Conservation (phyloP, 305 asterid genomes). For the Fraxinus floribunda region DNA sequence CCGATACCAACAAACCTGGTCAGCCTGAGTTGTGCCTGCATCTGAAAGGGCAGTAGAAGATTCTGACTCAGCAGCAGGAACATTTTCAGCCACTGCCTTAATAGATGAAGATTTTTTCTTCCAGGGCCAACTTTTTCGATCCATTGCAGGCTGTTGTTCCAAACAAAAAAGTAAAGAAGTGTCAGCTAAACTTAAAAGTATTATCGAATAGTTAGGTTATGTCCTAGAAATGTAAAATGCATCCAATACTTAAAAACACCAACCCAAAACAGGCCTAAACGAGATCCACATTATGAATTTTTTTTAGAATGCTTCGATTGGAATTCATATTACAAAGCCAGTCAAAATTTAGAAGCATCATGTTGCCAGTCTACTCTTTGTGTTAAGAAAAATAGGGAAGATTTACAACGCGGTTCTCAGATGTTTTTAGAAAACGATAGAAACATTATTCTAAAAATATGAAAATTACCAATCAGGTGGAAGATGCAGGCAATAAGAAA, state of each 20-base stretch:
- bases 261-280: constrained; percentile 9
- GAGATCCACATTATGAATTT: constrained; percentile 5
- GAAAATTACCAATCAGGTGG: not conserved
- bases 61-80: constrained; percentile 34
- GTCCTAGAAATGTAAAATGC: not conserved
- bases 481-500: not conserved
- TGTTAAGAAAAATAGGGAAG: not conserved
- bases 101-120: constrained; percentile 84
- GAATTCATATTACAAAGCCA: not conserved
- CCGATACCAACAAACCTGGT: constrained; percentile 50
- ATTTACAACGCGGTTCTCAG: not conserved
- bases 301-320: not conserved
- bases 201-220: not conserved
- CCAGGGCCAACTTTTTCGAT: constrained; percentile 97
- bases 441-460: not conserved
- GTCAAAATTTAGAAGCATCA: not conserved
- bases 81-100: constrained; percentile 58
- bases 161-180: constrained; percentile 14
- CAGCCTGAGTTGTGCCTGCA: constrained; percentile 40
- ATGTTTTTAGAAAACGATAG: not conserved
- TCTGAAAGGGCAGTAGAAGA: constrained; percentile 48
- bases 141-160: constrained; percentile 55
- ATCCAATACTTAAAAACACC: not conserved
- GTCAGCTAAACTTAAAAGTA: not conserved
- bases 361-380: not conserved